These are phyloP conservation scores for Chaetomidium leptoderma DNA, from an alignment of 495 filamentous ascomycete genomes.

Conservation along the genomic window DNA sequence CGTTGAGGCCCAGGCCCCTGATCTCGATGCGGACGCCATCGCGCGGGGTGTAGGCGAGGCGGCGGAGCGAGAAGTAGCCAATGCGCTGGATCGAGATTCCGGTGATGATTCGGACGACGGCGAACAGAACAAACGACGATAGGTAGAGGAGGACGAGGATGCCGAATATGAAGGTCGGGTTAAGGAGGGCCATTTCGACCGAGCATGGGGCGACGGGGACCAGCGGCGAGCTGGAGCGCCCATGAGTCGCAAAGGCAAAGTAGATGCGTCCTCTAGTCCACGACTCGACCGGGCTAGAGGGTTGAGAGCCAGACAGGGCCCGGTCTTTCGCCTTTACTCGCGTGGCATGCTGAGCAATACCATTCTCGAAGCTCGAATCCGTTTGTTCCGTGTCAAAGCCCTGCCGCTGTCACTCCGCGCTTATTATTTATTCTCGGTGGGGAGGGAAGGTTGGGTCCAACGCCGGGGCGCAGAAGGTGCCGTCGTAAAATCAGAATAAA, in stretches of 20 bases:
- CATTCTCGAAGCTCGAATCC: conserved; percentile 22
- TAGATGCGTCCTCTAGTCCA: conserved; percentile 1
- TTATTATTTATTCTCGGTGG: not conserved
- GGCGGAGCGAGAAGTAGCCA: conserved; percentile 84
- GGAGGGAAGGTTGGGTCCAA: too few species aligned
- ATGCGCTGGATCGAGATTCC: conserved; percentile 94
- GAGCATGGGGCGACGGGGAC: conserved; percentile 20
- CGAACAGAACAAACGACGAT: conserved; percentile 87
- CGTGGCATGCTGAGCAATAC: conserved; percentile 21
- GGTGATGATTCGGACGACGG: conserved; percentile 84
- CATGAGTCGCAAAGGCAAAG: conserved; percentile 13
- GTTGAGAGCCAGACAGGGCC: conserved; percentile 13
- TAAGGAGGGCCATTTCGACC: conserved; percentile 47
- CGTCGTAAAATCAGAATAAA: not conserved
- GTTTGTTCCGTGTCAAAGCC: too few species aligned
- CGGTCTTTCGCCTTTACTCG: conserved; percentile 20
- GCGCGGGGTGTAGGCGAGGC: conserved; percentile 78
- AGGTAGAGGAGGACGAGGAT: conserved; percentile 82
- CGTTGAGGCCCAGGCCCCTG: conserved; percentile 75
- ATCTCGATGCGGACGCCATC: conserved; percentile 89
- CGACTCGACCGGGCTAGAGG: not conserved
- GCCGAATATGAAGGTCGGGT: conserved; percentile 78
- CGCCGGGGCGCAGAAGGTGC: not conserved
- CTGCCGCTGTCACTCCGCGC: not conserved
- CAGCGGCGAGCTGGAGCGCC: conserved; percentile 8